These are phyloP conservation scores for Alternaria rosae DNA, from an alignment of 2,329 filamentous ascomycete genomes.

Conservation along the genomic window DNA sequence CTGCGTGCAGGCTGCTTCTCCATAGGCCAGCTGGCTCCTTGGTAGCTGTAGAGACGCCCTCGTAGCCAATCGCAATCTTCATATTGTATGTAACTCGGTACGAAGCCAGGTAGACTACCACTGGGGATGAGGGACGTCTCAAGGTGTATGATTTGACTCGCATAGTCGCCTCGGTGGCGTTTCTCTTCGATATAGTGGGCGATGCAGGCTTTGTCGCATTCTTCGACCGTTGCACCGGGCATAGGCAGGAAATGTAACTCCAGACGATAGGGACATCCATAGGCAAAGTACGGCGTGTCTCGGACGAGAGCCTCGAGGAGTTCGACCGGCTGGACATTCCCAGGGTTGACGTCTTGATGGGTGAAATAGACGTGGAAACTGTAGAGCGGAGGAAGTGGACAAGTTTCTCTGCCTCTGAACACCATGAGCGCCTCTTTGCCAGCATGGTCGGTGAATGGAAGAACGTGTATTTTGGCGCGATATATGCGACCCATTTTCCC, in stretches of 20 bases:
- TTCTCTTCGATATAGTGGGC: not conserved
- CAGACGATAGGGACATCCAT: not conserved
- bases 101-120: not conserved
- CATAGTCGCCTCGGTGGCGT: not conserved
- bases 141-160: not conserved
- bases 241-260: not conserved
- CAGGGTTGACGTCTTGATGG: conserved; percentile 11
- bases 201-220: not conserved
- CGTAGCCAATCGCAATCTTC: not conserved
- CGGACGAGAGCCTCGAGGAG: conserved; percentile 13
- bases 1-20: not conserved
- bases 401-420: conserved; percentile 10
- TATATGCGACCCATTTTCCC: conserved; percentile 8
- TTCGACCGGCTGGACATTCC: conserved; percentile 15
- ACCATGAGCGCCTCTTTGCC: conserved; percentile 14
- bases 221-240: not conserved
- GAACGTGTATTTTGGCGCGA: conserved; percentile 16
- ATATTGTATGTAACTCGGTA: not conserved
- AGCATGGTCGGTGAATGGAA: conserved; percentile 18
- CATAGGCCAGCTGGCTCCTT: not conserved
- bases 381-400: conserved; percentile 18
- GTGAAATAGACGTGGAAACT: conserved; percentile 23
- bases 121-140: not conserved
- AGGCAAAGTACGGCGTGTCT: conserved; percentile 4
- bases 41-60: not conserved